Base-by-base conservation (phyloP, 2,329 filamentous ascomycete genomes). In the Sarocladium strictum region DNA sequence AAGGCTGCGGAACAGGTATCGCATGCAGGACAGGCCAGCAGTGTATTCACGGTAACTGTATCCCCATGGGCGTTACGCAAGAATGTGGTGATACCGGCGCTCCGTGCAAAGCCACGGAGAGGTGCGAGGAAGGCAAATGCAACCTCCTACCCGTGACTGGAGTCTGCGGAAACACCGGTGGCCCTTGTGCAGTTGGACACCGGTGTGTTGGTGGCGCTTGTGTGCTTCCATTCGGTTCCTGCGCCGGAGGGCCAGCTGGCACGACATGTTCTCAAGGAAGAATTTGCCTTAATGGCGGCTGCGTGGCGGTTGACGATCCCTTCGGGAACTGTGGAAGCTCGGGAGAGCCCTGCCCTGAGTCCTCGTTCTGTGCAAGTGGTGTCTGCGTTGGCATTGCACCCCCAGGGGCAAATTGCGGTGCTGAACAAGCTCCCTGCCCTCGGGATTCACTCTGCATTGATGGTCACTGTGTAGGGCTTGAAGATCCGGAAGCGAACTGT, bases 321-420 rank as follows among this genome's bases (percentile, higher is more conserved):
- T 17, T 33, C 11, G 35, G 19, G 11, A 27, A 38, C 33, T 53
- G 50, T 27, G 50, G 50, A 29, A 53, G 50, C 24, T 26, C 32
- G 5, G 50, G 50, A 17, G 32, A 10, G 23, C 50, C 50, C n/a
- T 53, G 50, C 19, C 50, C 50, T 3, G 19, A 19, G 21, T 29
- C 32, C 12, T 53, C 50, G 19, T 53, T 53, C 33, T 53, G 50
- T 24, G 50, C 50, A 10, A 53, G 50, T 21, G 50, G 50, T 17
- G 50, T 40, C 19, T 53, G 50, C 17, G 50, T 53, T 29, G 50
- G 33, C 21, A 40, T 53, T 15, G 35, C 50, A 9, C 50, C 50
- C 12, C 50, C 50, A 3, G 33, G 27, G 19, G 17, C 23, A 21
- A 23, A 21, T 6, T 53, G 50, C 21, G 50, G 50, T 3, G 17